Evolutionary conservation across 768 basidiomycete genomes (phyloP), one percentile per base, ranked within the genome.

Genomic region (Agrocybe chaxingu): DNA sequence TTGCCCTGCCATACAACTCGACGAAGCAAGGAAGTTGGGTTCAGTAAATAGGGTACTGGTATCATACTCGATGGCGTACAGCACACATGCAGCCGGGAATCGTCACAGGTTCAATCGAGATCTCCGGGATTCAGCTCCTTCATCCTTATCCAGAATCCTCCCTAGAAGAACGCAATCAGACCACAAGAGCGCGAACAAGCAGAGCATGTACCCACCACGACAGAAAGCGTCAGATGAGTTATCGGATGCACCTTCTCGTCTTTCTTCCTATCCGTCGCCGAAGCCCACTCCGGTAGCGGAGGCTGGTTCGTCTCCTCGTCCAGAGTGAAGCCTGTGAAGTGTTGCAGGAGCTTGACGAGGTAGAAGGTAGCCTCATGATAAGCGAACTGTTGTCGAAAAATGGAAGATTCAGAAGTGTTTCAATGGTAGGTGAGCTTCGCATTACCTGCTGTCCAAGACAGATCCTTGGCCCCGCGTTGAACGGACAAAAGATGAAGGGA

Each of bases 311-410:
- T 52, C 0, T 57, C 65, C 29, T 74, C 69, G 0, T 72, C 72
- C 32, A 58, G 58, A 31, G 67, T 74, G 42, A 55, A 51, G n/a
- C 30, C 24, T 7, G 69, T 68, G 60, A 80, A 80, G 8, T 56
- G 57, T 59, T 84, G 81, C 9, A 84, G 58, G 2, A 83, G 62
- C 8, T 75, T 68, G 44, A 80, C 67, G 29, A 83, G 65, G 64
- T 80, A 76, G 62, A 76, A 82, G 0, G 79, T 79, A 2, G 72
- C 60, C 57, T 80, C 78, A 52, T 80, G 76, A 60, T 82, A 81
- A 9, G 81, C 81, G 56, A 24, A 24, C 24, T 24, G 5, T 24
- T 5, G 5, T 24, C 24, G 5, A 5, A 24, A 24, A 24, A 24
- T 24, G 24, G 16, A 24, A 24, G 3, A 3, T 5, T 24, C 24